Base-by-base conservation (phyloP, 2,329 filamentous ascomycete genomes). In the Leptographium procerum region DNA sequence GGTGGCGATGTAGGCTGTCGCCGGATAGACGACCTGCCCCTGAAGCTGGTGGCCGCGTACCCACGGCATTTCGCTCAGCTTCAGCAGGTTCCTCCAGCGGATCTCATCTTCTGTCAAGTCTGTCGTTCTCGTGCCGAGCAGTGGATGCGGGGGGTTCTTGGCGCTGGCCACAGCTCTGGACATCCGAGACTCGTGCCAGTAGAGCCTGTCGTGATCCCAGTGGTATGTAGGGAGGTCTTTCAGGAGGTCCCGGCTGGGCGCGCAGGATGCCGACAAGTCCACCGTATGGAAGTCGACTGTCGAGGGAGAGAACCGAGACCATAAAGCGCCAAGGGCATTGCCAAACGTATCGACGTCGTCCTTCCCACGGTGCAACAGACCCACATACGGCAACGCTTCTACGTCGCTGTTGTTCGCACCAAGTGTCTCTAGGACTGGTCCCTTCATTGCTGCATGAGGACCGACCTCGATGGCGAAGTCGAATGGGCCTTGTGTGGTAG, bases 341-440 rank as follows among this genome's bases (percentile, higher is more conserved):
- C 77, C 65, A 1, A 74, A 71, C 24, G 0, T 67, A 16, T 74
- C 71, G 1, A 77, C 75, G 1, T 75, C 75, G 54, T 79, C 71
- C 56, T 79, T 75, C 26, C 79, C 77, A 34, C 81, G 76, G 4
- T 79, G 65, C 2, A 88, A 75, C 0, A 26, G n/a, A 71, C 69
- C 1, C 75, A 71, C 9, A 69, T 48, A 48, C 11, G 67, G 58
- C 79, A 79, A 1, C 71, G 69, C 31, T 75, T 68, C 60, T 75
- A 75, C 47, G 71, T 69, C 0, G 72, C 72, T 47, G 2, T 8
- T 26, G n/a, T 4, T 22, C 14, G 11, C 13, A 3, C 7, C 47
- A 1, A 78, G 65, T 14, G 78, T 78, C 65, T 79, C 75, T 65
- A 77, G 76, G 58, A 79, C 70, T 0, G 77, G 77, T 0, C 77